Conservation (phyloP, 2,329 filamentous ascomycete species). For the Fusarium liriodendri region DNA sequence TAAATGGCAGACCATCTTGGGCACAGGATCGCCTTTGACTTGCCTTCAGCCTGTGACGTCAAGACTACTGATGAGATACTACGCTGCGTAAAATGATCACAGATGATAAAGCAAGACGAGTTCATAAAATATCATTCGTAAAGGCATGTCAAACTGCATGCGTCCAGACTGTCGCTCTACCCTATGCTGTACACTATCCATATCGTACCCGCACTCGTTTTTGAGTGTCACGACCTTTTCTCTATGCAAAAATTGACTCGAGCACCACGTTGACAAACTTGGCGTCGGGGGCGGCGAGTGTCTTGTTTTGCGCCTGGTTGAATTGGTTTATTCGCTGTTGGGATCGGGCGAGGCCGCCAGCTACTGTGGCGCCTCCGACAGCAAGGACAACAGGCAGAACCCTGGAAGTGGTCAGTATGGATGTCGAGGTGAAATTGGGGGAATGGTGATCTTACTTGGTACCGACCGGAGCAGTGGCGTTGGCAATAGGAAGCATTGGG, state of each 20-base stretch:
- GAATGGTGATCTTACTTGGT: slow-evolving; percentile 31
- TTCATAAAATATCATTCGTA: not conserved
- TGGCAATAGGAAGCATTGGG: slow-evolving; percentile 36
- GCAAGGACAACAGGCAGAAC: slow-evolving; percentile 37
- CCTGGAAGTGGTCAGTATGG: no score
- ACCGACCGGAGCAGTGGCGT: slow-evolving; percentile 3
- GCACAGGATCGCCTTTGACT: no score
- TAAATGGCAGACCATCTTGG: no score
- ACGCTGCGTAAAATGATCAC: not conserved
- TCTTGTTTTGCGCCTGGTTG: slow-evolving; percentile 4
- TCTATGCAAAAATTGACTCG: slow-evolving; percentile 39
- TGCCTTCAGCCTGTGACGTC: not conserved
- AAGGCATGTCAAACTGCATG: slow-evolving; percentile 18
- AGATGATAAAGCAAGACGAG: not conserved
- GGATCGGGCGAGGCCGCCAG: slow-evolving; percentile 25
- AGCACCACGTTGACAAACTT: slow-evolving; percentile 33
- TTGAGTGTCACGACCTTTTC: slow-evolving; percentile 1
- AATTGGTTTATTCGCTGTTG: slow-evolving; percentile 13
- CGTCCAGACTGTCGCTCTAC: slow-evolving; percentile 47
- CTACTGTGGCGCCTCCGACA: slow-evolving; percentile 37
- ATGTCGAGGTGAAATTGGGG: no score
- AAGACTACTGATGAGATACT: not conserved
- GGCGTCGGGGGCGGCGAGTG: slow-evolving; percentile 7
- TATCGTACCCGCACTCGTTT: slow-evolving; percentile 6
- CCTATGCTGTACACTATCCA: slow-evolving; percentile 46